phyloP scores from a whole-genome alignment of 768 basidiomycete species.

The Rhizopogon salebrosus region DNA sequence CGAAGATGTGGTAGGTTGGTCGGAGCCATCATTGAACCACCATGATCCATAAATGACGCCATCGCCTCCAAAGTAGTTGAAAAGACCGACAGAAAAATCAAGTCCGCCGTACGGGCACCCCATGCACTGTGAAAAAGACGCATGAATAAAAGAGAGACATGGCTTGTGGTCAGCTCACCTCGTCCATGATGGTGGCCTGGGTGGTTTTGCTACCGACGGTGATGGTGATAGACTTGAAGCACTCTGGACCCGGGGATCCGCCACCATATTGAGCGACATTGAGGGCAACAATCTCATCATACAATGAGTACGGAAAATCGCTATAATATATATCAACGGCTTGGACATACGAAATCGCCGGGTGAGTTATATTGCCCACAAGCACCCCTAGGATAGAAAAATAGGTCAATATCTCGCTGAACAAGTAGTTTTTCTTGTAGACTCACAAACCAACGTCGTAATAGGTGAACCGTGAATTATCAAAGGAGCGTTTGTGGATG shows the following conservation, averaged over 20 bases:
- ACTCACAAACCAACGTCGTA: slow-evolving; percentile 49
- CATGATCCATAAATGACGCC: slow-evolving; percentile 62
- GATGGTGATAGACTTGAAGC: slow-evolving; percentile 61
- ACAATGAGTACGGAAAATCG: slow-evolving; percentile 44
- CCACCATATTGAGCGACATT: slow-evolving; percentile 43
- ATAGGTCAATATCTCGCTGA: slow-evolving; percentile 2
- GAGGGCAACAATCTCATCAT: slow-evolving; percentile 21
- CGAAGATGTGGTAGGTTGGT: slow-evolving; percentile 1
- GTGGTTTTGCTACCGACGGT: slow-evolving; percentile 47
- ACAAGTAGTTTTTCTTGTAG: slow-evolving; percentile 1
- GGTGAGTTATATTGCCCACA: slow-evolving; percentile 39
- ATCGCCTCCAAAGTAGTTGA: slow-evolving; percentile 42
- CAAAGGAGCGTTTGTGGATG: slow-evolving; percentile 30
- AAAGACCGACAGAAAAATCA: slow-evolving; percentile 66
- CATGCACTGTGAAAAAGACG: slow-evolving; percentile 42
- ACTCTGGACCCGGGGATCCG: slow-evolving; percentile 59
- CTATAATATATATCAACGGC: background rate
- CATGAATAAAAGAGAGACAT: background rate
- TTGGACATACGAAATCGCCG: slow-evolving; percentile 35
- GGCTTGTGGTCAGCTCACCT: slow-evolving; percentile 30
- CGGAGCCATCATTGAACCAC: slow-evolving; percentile 42
- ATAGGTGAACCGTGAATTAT: slow-evolving; percentile 41
- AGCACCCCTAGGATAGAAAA: slow-evolving; percentile 40
- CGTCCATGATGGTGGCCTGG: slow-evolving; percentile 53
- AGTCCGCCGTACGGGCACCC: slow-evolving; percentile 62